A percentile compares a stretch with the other conserved stretches of the same genome.
Conservation (phyloP, 2,329 filamentous ascomycete genomes). For the Beauveria sp. region DNA sequence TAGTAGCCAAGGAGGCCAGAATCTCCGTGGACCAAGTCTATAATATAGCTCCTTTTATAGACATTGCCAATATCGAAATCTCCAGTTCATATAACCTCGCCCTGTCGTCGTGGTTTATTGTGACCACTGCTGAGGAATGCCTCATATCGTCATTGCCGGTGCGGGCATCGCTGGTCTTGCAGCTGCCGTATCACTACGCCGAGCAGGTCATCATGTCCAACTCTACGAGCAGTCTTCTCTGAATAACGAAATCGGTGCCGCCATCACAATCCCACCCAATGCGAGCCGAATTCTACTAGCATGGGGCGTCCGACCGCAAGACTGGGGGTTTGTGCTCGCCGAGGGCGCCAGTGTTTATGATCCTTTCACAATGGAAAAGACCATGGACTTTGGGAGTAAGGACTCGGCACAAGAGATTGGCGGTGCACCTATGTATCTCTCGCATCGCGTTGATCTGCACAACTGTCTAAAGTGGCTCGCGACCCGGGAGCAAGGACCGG, state of each 20-base stretch:
- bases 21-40: not conserved
- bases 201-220: not conserved
- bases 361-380: slow-evolving; percentile 21
- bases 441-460: slow-evolving; percentile 35
- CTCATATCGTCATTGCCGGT: slow-evolving; percentile 26
- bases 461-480: slow-evolving; percentile 27
- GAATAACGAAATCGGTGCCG: slow-evolving; percentile 30
- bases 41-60: not conserved
- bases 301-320: slow-evolving; percentile 28
- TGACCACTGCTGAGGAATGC: slow-evolving; percentile 8
- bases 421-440: slow-evolving; percentile 26
- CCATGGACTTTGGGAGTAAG: not conserved
- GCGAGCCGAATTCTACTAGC: slow-evolving; percentile 26
- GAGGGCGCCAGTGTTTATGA: slow-evolving; percentile 15
- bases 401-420: slow-evolving; percentile 18
- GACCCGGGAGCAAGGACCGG: slow-evolving; percentile 19
- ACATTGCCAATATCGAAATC: not conserved
- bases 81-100: not conserved
- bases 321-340: slow-evolving; percentile 19
- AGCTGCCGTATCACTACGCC: slow-evolving; percentile 15
- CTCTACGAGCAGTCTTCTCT: slow-evolving; percentile 20
- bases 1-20: not conserved
- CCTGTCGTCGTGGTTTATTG: not conserved
- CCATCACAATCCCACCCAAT: slow-evolving; percentile 32
- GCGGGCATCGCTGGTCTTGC: slow-evolving; percentile 31